Evolutionary conservation across 352 stramenopile species (phyloP).

Genomic region (Pythium biforme): DNA sequence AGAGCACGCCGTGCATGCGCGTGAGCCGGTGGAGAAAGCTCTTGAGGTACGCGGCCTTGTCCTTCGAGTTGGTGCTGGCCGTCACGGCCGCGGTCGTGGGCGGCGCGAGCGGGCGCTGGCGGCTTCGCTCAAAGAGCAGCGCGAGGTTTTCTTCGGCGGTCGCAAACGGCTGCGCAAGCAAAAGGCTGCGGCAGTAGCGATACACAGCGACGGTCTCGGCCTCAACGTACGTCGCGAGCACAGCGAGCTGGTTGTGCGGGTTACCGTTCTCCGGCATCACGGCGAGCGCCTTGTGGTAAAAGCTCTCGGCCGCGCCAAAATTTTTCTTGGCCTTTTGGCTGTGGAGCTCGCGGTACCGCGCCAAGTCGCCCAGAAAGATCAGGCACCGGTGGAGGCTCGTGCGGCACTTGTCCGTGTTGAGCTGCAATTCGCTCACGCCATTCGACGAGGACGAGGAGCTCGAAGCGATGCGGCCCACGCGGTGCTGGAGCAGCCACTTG

Average conservation of each 20-base stretch:
- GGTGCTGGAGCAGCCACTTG: conserved; percentile 45
- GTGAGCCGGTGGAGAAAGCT: conserved; percentile 86
- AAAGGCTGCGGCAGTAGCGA: conserved; percentile 85
- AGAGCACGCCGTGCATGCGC: conserved; percentile 83
- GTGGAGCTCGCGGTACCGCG: conserved; percentile 80
- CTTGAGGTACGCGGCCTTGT: conserved; percentile 86
- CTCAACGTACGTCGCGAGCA: conserved; percentile 85
- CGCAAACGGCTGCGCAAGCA: conserved; percentile 82
- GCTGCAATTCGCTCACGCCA: conserved; percentile 14
- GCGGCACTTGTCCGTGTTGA: conserved; percentile 37
- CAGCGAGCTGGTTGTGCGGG: conserved; percentile 82
- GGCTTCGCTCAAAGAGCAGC: conserved; percentile 86
- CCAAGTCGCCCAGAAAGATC: conserved; percentile 79
- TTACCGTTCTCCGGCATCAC: conserved; percentile 81
- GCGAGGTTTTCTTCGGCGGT: conserved; percentile 88
- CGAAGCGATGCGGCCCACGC: conserved; percentile 40
- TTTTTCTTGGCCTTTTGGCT: conserved; percentile 86
- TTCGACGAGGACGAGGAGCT: too few relatives aligned
- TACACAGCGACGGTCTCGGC: conserved; percentile 90
- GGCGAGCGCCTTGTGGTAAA: conserved; percentile 69
- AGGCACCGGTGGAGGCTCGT: conserved; percentile 81
- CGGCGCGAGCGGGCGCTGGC: conserved; percentile 59
- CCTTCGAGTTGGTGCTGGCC: conserved; percentile 47
- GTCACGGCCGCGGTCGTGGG: conserved; percentile 35
- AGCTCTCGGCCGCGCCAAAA: conserved; percentile 61